These are phyloP conservation scores for Claviceps maximensis DNA, from an alignment of 2,329 filamentous ascomycete species.

Conservation along the genomic window DNA sequence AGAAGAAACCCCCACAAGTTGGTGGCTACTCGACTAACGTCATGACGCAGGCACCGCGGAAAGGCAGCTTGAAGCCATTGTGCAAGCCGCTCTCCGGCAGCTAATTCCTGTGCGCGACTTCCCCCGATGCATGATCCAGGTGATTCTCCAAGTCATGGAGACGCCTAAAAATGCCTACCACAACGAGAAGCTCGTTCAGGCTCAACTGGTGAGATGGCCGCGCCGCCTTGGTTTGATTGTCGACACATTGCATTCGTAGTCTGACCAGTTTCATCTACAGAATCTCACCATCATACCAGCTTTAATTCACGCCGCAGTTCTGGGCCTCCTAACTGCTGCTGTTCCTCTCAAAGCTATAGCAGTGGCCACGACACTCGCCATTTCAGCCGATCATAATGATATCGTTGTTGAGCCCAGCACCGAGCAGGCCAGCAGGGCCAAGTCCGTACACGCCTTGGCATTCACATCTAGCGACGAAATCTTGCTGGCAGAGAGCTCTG, in stretches of 20 bases:
- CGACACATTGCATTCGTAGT: background rate
- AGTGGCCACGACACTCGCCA: conserved; percentile 50
- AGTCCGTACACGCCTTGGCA: conserved; percentile 69
- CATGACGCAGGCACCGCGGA: conserved; percentile 48
- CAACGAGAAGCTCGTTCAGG: conserved; percentile 45
- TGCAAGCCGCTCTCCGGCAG: conserved; percentile 59
- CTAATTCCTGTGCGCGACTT: conserved; percentile 64
- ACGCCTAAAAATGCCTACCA: conserved; percentile 55
- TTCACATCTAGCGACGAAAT: conserved; percentile 65
- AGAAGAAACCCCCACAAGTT: no score
- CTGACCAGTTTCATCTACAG: conserved; percentile 26
- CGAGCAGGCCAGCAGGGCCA: conserved; percentile 46
- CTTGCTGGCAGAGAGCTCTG: conserved; percentile 70
- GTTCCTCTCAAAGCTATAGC: conserved; percentile 66
- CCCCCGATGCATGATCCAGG: conserved; percentile 64
- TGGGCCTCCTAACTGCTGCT: conserved; percentile 69
- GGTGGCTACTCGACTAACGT: background rate
- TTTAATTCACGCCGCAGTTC: conserved; percentile 64
- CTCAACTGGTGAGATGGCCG: conserved; percentile 41
- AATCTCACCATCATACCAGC: conserved; percentile 70
- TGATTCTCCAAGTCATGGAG: conserved; percentile 64
- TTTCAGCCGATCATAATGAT: conserved; percentile 29
- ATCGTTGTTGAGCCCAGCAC: conserved; percentile 49
- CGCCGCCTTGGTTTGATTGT: background rate
- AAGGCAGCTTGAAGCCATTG: conserved; percentile 66